Base-by-base conservation (phyloP, 139 green algal species). In the Chlamydomonas urium region DNA sequence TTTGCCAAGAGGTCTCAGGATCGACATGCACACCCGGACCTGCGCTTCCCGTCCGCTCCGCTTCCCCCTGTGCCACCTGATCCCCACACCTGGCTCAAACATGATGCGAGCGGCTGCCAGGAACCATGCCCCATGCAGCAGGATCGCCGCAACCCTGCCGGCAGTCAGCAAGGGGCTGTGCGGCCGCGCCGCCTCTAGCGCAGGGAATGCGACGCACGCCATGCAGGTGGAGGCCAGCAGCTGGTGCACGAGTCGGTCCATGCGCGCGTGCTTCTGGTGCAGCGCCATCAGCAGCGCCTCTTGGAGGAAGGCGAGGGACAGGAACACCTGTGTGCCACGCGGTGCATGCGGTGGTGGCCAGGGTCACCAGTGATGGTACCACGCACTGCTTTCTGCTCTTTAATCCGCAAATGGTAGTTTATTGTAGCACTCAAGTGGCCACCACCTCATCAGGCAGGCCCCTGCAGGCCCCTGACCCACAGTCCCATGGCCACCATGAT, bases 261-360 rank as follows among this genome's bases (percentile, higher is more conserved):
- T 73, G 1, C 50, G 50, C 0, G 74, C 77, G 36, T 85, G 85
- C 77, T 92, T 89, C 31, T 90, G 76, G 73, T 93, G 88, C 32
- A 93, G 89, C 2, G 78, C 79, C 67, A 93, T 86, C 33, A 93
- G 79, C 53, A 88, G 59, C 32, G 80, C 69, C 74, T 92, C 80
- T 10, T 74, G 65, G 21, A 90, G 10, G 62, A 90, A 90, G 23
- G 75, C 72, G 47, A 90, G 21, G 21, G 66, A 73, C 47, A 93
- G 72, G 47, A 84, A 88, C 0, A 45, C 78, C 84, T 90, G 82
- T 36, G 38, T 24, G 63, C n/a, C 38, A 57, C 23, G 63, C 3
- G 38, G 24, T 28, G 34, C 61, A 53, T 34, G 34, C 19, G 17
- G 60, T 34, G 34, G 34, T 4, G 17, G 34, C 3, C 19, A 48